Percentiles rank a stretch among this genome's conserved stretches.
These are phyloP conservation scores for Candida pini DNA, from an alignment of 805 yeast genomes.

Conservation along the genomic window DNA sequence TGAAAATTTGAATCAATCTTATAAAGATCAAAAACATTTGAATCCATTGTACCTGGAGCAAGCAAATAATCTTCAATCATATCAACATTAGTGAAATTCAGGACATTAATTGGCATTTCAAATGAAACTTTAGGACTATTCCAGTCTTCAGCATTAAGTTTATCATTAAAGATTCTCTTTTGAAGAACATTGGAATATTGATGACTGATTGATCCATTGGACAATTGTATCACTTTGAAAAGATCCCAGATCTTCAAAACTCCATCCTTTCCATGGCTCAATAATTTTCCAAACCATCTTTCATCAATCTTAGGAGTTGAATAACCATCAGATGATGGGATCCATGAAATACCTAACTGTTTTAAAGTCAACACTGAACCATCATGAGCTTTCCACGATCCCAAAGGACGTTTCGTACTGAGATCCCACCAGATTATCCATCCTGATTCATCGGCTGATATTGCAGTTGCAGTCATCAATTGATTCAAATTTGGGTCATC, in stretches of 20 bases:
- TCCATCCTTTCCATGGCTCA: slow-evolving; percentile 69
- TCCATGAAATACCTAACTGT: slow-evolving; percentile 36
- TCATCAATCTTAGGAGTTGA: slow-evolving; percentile 20
- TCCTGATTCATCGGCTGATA: slow-evolving; percentile 61
- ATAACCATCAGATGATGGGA: slow-evolving; percentile 3
- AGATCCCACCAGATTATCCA: slow-evolving; percentile 63
- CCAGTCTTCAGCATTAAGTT: slow-evolving; percentile 17
- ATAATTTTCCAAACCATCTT: slow-evolving; percentile 34
- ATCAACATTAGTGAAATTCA: slow-evolving; percentile 68
- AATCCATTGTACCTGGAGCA: slow-evolving; percentile 60
- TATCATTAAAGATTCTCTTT: slow-evolving; percentile 11
- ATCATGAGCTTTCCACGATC: slow-evolving; percentile 57
- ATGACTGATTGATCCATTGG: slow-evolving; percentile 10
- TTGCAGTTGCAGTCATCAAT: slow-evolving; percentile 32
- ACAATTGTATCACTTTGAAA: slow-evolving; percentile 13
- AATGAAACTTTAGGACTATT: slow-evolving; percentile 26
- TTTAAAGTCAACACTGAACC: slow-evolving; percentile 42
- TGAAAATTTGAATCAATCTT: slow-evolving; percentile 18
- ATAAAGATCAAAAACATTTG: slow-evolving; percentile 63
- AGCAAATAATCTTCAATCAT: slow-evolving; percentile 26
- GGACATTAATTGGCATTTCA: slow-evolving; percentile 63
- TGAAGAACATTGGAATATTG: slow-evolving; percentile 13
- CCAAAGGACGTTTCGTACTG: slow-evolving; percentile 46
- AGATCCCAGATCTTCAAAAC: slow-evolving; percentile 42
- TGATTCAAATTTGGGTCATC: slow-evolving; percentile 9